Evolutionary conservation across 1,284 basidiomycete genomes (phyloP), one percentile per base, ranked within the genome.

Genomic region (Cryptococcus hybrid): DNA sequence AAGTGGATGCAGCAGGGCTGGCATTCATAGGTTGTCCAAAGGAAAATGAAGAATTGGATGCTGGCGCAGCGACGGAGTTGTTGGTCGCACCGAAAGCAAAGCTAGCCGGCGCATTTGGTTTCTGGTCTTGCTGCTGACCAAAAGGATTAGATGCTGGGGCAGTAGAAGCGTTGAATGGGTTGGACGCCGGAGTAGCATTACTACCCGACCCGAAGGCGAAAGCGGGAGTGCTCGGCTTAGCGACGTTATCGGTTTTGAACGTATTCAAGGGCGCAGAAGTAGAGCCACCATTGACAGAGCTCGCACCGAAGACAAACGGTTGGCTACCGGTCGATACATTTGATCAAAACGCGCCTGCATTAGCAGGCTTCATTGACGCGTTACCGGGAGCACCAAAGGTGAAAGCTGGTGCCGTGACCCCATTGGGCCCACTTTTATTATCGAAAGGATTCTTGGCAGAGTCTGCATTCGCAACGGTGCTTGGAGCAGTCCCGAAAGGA

Each of bases 81-180:
- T 30, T 30, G 30, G 30, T 30, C 1, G 57, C 47, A 13, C 60
- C 60, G 36, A 61, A 61, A 1, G 45, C 30, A 54, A 58, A 62
- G 5, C 58, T 34, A 12, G 46, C 39, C 18, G 52, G 45, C 47
- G 30, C 45, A 44, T 43, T 34, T 30, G 42, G 15, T 30, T 47
- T 47, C 48, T 52, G 50, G 50, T 48, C 55, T 49, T 37, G 34
- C 40, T 13, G 57, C 43, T 43, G 56, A 34, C 60, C 60, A 39
- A 62, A 62, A 11, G 60, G 60, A 42, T 62, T 62, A 2, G 60
- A 56, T 13, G 60, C 35, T 13, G 60, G 52, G n/a, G 55, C 55
- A 15, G 55, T 15, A 12, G 60, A 47, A n/a, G 49, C 30, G 24
- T 44, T 49, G 36, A 54, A 57, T 9, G 59, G 48, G 30, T 51